Percentiles rank a stretch among this genome's conserved stretches.
Conservation (phyloP, 2,329 filamentous ascomycete species). For the Colletotrichum orbiculare region DNA sequence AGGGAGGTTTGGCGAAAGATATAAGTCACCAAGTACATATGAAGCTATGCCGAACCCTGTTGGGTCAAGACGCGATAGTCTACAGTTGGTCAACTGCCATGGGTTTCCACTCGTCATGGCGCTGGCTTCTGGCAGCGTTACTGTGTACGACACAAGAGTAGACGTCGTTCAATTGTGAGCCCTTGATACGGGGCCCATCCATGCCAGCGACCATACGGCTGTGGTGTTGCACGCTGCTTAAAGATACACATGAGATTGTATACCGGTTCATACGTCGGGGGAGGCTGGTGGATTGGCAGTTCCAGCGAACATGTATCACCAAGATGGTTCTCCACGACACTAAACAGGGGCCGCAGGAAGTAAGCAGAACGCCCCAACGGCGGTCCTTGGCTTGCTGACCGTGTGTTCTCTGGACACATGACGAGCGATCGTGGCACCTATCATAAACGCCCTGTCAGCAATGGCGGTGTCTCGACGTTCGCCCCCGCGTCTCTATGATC, state of each 20-base stretch:
- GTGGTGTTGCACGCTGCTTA: too few species aligned
- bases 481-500: background rate
- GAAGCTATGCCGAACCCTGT: background rate
- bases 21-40: conserved; percentile 5
- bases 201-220: too few species aligned
- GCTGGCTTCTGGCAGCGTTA: background rate
- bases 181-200: too few species aligned
- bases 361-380: conserved; percentile 27
- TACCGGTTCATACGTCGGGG: too few species aligned
- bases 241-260: too few species aligned
- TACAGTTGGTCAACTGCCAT: background rate
- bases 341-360: conserved; percentile 22
- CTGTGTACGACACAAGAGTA: too few species aligned
- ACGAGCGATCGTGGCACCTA: conserved; percentile 29
- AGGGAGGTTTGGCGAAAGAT: conserved; percentile 60
- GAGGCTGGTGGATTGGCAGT: too few species aligned
- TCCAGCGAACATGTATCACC: background rate
- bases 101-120: background rate
- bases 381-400: conserved; percentile 18
- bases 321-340: conserved; percentile 5
- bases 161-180: too few species aligned
- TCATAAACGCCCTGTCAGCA: conserved; percentile 11
- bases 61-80: background rate
- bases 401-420: conserved; percentile 28
- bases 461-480: background rate